Conservation (phyloP, 257 asterid species). For the Fraxinus quadrangulata region DNA sequence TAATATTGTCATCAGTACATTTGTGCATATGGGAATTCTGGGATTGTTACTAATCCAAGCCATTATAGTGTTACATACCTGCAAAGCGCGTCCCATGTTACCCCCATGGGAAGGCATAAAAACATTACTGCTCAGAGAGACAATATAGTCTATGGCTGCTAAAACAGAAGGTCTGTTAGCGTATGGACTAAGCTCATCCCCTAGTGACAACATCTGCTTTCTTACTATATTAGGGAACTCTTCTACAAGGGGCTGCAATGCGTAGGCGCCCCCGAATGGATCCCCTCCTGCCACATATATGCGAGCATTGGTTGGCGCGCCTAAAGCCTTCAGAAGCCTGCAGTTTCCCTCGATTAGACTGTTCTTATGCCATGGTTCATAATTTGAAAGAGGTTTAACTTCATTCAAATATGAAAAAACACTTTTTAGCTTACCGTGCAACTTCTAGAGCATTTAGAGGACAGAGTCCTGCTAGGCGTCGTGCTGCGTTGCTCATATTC, state of each 20-base stretch:
- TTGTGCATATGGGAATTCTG: neutral
- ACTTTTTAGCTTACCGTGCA: conserved; percentile 31
- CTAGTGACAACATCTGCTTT: conserved; percentile 43
- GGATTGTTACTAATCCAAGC: too few relatives aligned
- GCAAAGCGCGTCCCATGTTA: conserved; percentile 68
- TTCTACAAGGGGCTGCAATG: conserved; percentile 44
- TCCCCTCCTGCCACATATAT: conserved; percentile 64
- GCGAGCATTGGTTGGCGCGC: conserved; percentile 43
- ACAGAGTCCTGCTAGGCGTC: conserved; percentile 61
- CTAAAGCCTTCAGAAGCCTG: conserved; percentile 55
- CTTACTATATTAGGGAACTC: conserved; percentile 56
- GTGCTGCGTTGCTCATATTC: conserved; percentile 42
- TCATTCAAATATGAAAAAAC: neutral
- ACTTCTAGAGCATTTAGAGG: conserved; percentile 61
- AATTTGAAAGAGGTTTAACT: neutral
- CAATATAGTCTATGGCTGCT: conserved; percentile 69
- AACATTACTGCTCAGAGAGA: conserved; percentile 58
- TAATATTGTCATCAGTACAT: neutral
- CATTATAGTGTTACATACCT: conserved; percentile 28
- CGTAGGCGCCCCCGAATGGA: conserved; percentile 55
- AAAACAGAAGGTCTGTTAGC: conserved; percentile 46
- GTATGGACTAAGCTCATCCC: conserved; percentile 61
- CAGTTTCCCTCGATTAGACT: neutral
- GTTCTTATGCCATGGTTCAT: neutral
- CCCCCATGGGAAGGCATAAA: conserved; percentile 69